phyloP scores from a whole-genome alignment of 331 rosid genomes.

The Acacia concinna region DNA sequence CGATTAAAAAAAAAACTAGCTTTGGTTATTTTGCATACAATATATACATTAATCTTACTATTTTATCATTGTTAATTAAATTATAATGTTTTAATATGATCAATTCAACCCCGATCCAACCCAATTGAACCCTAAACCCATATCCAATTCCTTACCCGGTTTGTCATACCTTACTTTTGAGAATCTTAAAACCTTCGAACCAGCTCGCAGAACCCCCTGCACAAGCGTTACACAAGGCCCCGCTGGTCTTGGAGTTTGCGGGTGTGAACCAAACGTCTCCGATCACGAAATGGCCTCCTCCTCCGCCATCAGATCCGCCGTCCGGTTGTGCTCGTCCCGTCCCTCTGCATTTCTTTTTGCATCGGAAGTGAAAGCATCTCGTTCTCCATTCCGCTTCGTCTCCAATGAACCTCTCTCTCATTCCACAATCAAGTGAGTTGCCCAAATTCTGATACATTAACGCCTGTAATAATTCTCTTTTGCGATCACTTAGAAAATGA shows the following conservation, averaged over 20 bases:
- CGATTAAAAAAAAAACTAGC: no score
- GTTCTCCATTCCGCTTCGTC: constrained; percentile 21
- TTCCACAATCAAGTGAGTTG: constrained; percentile 44
- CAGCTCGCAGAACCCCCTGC: not conserved
- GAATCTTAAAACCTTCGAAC: no score
- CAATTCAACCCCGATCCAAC: no score
- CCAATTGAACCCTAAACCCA: no score
- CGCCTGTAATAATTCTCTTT: not conserved
- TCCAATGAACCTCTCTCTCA: constrained; percentile 32
- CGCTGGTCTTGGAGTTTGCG: not conserved
- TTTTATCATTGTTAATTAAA: no score
- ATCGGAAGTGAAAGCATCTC: constrained; percentile 54
- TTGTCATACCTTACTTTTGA: no score
- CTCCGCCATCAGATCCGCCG: constrained; percentile 47
- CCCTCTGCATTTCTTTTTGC: constrained; percentile 47
- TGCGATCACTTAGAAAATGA: not conserved
- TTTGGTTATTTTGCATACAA: no score
- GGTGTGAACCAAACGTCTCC: not conserved
- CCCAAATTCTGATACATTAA: not conserved
- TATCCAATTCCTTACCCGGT: no score
- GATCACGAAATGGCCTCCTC: constrained; percentile 53
- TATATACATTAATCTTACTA: no score
- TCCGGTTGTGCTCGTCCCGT: constrained; percentile 54
- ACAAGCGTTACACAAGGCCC: not conserved
- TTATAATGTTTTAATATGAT: no score